These are phyloP conservation scores for Solidago caesia DNA, from an alignment of 129 eudicot genomes.

Conservation along the genomic window DNA sequence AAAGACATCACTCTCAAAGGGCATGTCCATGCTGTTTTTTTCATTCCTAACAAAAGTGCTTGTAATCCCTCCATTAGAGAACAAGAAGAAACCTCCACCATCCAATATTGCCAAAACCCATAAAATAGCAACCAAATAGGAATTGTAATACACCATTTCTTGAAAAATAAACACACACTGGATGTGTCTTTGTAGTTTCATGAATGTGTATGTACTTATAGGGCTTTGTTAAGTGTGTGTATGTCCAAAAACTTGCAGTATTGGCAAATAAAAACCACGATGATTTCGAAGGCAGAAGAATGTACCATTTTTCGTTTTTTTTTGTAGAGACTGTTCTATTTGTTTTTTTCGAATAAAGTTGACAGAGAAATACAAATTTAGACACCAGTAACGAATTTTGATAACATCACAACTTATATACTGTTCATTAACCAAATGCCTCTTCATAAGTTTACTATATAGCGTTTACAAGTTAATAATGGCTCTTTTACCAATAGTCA, in stretches of 20 bases:
- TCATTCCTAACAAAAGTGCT: constrained; percentile 61
- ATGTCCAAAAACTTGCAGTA: not conserved
- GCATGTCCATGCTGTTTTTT: constrained; percentile 62
- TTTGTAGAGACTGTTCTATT: too few relatives aligned
- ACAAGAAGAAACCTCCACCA: not conserved
- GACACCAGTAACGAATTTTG: too few relatives aligned
- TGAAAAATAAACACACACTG: not conserved
- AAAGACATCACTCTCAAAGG: constrained; percentile 74
- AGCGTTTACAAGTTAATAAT: too few relatives aligned
- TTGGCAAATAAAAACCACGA: not conserved
- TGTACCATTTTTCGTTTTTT: not conserved
- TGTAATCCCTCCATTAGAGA: constrained; percentile 49
- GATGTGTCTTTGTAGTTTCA: not conserved
- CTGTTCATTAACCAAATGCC: too few relatives aligned
- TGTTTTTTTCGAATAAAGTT: too few relatives aligned
- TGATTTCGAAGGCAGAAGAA: not conserved
- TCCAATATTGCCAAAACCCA: constrained; percentile 1
- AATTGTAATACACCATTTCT: not conserved
- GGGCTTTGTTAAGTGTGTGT: not conserved
- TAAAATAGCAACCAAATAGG: not conserved
- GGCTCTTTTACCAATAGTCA: too few relatives aligned
- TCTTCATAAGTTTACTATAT: too few relatives aligned
- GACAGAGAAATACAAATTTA: too few relatives aligned
- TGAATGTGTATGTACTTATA: not conserved
- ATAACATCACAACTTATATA: too few relatives aligned